Evolutionary conservation across 108 stramenopile species (phyloP), one percentile per base, ranked within the genome.

Genomic region (Nitzschia palea): DNA sequence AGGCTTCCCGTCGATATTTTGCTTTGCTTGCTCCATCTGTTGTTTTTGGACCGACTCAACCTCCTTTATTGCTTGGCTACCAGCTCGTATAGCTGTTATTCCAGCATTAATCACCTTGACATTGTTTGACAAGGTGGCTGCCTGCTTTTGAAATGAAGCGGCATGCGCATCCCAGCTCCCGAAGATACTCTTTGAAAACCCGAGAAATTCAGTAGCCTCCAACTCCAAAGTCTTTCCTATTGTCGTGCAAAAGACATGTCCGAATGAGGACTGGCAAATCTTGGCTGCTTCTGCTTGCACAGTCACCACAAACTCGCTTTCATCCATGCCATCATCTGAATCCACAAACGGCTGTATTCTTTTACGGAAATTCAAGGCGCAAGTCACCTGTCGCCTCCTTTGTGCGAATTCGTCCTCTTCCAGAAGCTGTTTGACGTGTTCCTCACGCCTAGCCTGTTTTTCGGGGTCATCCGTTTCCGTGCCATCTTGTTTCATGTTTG

Each of bases 201-300:
- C 93, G 3, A 95, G 32, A 62, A 84, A 95, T 68, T 90, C 89
- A 37, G 86, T 86, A 0, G 82, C 89, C 70, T 89, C 90, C 23
- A 90, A 67, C 58, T 87, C 74, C 40, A 95, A 68, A 9, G 90
- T 76, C 43, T 73, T 86, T 33, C 94, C 94, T 70, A 95, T 92
- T 2, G 86, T 79, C 10, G 71, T 84, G 36, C 85, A 75, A 77
- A 85, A 95, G 15, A 85, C 78, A 48, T 85, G 77, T 31, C 94
- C 94, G 64, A 87, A 95, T 1, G 81, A 77, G 28, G 76, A 76
- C 51, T 84, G 79, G 29, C 80, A 84, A 51, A 95, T 92, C 54
- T 84, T 72, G 3, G 72, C 73, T 0, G 93, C 93, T 70, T 94
- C 93, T 20, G 79, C 71, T 60, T 85, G 81, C 60, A 71, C 72